A percentile compares a stretch with the other conserved stretches of the same genome.
These are phyloP conservation scores for bread wheat (Triticum aestivum) DNA, from an alignment of 176 grass and related monocot genomes.

Conservation along the genomic window IWGSC_CS_RefSeq_v2.1 NC_057805.1:113132789-113133288, in stretches of 20 bases:
- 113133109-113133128: background rate
- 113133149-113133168: background rate
- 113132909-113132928: background rate
- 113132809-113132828: constrained; percentile 12
- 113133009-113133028: background rate
- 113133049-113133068: background rate
- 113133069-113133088: background rate
- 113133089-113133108: background rate
- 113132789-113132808: background rate
- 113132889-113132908: background rate
- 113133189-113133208: background rate
- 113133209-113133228: background rate
- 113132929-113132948: background rate
- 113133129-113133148: background rate
- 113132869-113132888: constrained; percentile 16
- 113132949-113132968: background rate
- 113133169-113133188: background rate
- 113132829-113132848: background rate
- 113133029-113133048: background rate
- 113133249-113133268: background rate
- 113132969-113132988: background rate
- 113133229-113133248: background rate
- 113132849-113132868: background rate
- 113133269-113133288: background rate
- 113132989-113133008: background rate